Conservation (phyloP, 2,329 filamentous ascomycete genomes). For the Myriosclerotinia duriaeana region DNA sequence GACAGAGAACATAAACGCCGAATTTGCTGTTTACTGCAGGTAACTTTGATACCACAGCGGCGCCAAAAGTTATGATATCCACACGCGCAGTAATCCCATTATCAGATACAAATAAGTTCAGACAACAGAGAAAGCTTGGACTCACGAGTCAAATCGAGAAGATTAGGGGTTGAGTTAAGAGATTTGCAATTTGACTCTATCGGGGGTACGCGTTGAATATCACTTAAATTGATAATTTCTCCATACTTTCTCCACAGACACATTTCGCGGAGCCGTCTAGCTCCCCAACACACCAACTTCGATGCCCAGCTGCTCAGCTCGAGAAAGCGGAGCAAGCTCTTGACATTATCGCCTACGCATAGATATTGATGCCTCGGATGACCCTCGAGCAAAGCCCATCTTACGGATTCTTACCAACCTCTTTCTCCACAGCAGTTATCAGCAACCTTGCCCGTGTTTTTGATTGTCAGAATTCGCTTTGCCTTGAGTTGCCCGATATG, state of each 20-base stretch:
- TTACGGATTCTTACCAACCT: too few relatives aligned
- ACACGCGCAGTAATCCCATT: neutral
- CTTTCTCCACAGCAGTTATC: conserved; percentile 3
- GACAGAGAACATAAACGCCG: neutral
- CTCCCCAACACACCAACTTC: neutral
- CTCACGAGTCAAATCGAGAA: too few relatives aligned
- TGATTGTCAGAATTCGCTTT: neutral
- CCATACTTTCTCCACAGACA: conserved; percentile 10
- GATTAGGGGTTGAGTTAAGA: neutral
- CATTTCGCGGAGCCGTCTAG: neutral
- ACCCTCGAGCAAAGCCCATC: conserved; percentile 1
- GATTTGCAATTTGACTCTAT: neutral
- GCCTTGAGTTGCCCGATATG: conserved; percentile 2
- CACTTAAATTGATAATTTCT: neutral
- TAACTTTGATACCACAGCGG: neutral
- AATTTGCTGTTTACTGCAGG: neutral
- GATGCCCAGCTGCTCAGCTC: neutral
- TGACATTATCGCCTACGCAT: neutral
- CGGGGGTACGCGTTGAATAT: neutral
- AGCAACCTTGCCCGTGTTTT: neutral
- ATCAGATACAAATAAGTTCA: neutral
- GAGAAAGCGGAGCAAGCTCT: neutral
- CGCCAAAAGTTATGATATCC: neutral
- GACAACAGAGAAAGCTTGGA: too few relatives aligned
- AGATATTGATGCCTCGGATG: neutral